Evolutionary conservation across 2,329 filamentous ascomycete genomes (phyloP).

Genomic region (Simplicillium sp.): DNA sequence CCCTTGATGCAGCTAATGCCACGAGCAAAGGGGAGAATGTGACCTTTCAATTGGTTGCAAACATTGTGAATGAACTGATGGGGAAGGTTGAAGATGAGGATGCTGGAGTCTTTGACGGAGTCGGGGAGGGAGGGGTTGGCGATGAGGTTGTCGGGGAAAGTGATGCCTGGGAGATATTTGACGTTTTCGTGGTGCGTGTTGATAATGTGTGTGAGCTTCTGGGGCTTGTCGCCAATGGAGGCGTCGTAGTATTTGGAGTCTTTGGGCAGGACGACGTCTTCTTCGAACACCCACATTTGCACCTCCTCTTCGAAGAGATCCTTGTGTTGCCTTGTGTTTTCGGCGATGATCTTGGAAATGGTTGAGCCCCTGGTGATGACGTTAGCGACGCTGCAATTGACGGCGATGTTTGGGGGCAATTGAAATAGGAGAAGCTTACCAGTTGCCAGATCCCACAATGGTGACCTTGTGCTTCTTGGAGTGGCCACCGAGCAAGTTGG

Average conservation of each 20-base stretch:
- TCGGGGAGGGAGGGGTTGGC: slow-evolving; percentile 76
- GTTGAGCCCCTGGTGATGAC: slow-evolving; percentile 67
- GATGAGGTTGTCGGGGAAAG: slow-evolving; percentile 71
- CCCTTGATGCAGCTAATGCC: slow-evolving; percentile 98
- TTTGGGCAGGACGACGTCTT: slow-evolving; percentile 67
- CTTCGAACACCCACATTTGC: slow-evolving; percentile 99
- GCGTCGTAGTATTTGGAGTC: slow-evolving; percentile 65
- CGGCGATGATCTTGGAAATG: slow-evolving; percentile 92
- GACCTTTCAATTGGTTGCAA: slow-evolving; percentile 74
- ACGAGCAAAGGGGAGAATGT: slow-evolving; percentile 84
- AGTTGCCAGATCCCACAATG: slow-evolving; percentile 92
- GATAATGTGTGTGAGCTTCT: slow-evolving; percentile 87
- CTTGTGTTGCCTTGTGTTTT: slow-evolving; percentile 72
- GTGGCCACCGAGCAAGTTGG: slow-evolving; percentile 32
- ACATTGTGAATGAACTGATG: slow-evolving; percentile 91
- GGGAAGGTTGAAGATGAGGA: slow-evolving; percentile 92
- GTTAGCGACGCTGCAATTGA: not conserved
- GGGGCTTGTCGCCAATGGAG: slow-evolving; percentile 52
- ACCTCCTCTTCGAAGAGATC: slow-evolving; percentile 81
- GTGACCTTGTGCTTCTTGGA: slow-evolving; percentile 84
- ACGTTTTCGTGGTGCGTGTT: slow-evolving; percentile 92
- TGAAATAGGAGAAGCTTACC: slow-evolving; percentile 43
- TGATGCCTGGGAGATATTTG: slow-evolving; percentile 91
- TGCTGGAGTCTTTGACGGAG: slow-evolving; percentile 72
- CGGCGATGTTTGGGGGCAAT: not conserved